These are phyloP conservation scores for Hyphodiscus hymeniophilus DNA, from an alignment of 495 filamentous ascomycete genomes.

Conservation along the genomic window DNA sequence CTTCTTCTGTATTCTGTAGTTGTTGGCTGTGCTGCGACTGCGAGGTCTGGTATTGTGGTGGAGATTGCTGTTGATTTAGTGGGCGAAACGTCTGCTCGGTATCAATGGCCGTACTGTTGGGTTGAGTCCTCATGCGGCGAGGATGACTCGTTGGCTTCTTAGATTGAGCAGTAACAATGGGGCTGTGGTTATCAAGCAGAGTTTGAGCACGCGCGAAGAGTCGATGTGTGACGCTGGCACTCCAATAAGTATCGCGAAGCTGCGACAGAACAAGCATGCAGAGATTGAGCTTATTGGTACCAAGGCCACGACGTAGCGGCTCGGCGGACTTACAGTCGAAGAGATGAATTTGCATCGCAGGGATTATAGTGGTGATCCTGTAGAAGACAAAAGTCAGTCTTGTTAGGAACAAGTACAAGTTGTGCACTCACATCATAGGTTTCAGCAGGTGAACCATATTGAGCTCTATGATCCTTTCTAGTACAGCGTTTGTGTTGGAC, in stretches of 20 bases:
- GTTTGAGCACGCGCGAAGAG: conserved; percentile 13
- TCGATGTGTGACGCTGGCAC: conserved; percentile 14
- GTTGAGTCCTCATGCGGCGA: not conserved
- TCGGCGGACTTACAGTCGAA: conserved; percentile 28
- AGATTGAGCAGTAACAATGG: no score
- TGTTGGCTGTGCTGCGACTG: not conserved
- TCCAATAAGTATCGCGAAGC: conserved; percentile 29
- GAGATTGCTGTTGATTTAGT: not conserved
- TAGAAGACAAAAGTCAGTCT: not conserved
- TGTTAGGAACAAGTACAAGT: not conserved
- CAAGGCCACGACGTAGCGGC: conserved; percentile 26
- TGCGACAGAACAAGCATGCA: conserved; percentile 36
- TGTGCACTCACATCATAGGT: conserved; percentile 29
- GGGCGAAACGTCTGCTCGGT: no score
- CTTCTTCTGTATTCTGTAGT: no score
- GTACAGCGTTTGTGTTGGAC: conserved; percentile 26
- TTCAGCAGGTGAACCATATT: conserved; percentile 23
- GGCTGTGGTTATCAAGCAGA: conserved; percentile 7
- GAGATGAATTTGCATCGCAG: conserved; percentile 34
- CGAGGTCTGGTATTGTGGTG: not conserved
- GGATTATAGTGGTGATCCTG: conserved; percentile 31
- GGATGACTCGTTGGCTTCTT: no score
- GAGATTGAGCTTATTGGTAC: conserved; percentile 32
- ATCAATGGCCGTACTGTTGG: not conserved
- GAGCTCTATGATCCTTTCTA: conserved; percentile 28